Evolutionary conservation across 2,329 filamentous ascomycete genomes (phyloP).

Genomic region (Amylocarpus encephaloides): DNA sequence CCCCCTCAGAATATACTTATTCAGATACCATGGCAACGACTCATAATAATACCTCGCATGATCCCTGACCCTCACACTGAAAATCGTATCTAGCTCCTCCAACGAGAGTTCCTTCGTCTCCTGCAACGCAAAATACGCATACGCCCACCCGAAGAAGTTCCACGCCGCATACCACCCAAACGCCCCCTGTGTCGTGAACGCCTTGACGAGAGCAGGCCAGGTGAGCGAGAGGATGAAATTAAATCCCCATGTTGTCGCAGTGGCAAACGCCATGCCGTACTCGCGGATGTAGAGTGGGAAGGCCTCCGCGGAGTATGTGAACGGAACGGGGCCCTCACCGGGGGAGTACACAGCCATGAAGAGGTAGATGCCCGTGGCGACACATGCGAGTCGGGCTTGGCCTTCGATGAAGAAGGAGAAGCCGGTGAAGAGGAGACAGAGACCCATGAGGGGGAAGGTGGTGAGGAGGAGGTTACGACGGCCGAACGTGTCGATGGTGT

Average conservation of each 20-base stretch:
- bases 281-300: slow-evolving; percentile 51
- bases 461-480: slow-evolving; percentile 55
- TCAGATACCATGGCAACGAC: slow-evolving; percentile 12
- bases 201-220: slow-evolving; percentile 27
- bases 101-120: slow-evolving; percentile 27
- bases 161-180: slow-evolving; percentile 48
- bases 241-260: slow-evolving; percentile 46
- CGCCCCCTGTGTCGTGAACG: slow-evolving; percentile 33
- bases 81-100: slow-evolving; percentile 25
- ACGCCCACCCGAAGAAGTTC: slow-evolving; percentile 39
- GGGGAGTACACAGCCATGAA: slow-evolving; percentile 45
- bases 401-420: slow-evolving; percentile 44
- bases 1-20: slow-evolving; percentile 8
- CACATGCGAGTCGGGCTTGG: slow-evolving; percentile 32
- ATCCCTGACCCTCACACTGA: slow-evolving; percentile 12
- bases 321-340: slow-evolving; percentile 53
- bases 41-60: slow-evolving; percentile 14
- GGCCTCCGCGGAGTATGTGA: slow-evolving; percentile 61
- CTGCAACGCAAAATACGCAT: slow-evolving; percentile 17
- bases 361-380: slow-evolving; percentile 24
- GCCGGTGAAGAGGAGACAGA: slow-evolving; percentile 32
- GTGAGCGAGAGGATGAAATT: slow-evolving; percentile 32
- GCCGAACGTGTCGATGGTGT: slow-evolving; percentile 63
- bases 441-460: slow-evolving; percentile 57
- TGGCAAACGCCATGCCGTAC: slow-evolving; percentile 54